Percentiles rank a stretch among this genome's conserved stretches.
Evolutionary conservation across 306 rosid species (phyloP).

Genomic region (Gynostemma pentaphyllum): DNA sequence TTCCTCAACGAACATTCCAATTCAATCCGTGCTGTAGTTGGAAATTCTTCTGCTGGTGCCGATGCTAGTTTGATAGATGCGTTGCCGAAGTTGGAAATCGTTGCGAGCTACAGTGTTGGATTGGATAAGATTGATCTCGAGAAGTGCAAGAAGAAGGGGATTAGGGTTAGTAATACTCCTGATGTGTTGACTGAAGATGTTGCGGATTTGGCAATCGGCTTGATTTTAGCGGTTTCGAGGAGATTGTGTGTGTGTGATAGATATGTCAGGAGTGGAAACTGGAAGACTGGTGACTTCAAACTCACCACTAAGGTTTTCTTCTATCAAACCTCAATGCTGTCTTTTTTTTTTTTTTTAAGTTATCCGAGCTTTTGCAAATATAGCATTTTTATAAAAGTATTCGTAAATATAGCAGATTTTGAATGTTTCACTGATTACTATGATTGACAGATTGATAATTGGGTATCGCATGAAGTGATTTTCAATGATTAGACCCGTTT

Average conservation of each 20-base stretch:
- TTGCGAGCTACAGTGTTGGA: slow-evolving; percentile 64
- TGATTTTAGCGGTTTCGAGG: slow-evolving; percentile 43
- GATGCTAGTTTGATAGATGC: slow-evolving; percentile 41
- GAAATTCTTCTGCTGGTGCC: slow-evolving; percentile 26
- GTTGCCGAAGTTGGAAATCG: slow-evolving; percentile 61
- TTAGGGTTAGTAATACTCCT: slow-evolving; percentile 65
- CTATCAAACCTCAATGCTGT: background rate
- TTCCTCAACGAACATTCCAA: slow-evolving; percentile 26
- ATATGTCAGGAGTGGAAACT: slow-evolving; percentile 46
- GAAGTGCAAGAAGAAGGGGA: slow-evolving; percentile 49
- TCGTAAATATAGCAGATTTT: no score
- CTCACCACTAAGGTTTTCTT: slow-evolving; percentile 53
- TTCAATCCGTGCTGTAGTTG: slow-evolving; percentile 57
- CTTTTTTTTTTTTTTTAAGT: background rate
- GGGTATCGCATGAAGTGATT: no score
- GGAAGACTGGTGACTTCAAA: slow-evolving; percentile 59
- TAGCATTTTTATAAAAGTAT: no score
- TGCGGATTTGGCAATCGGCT: slow-evolving; percentile 58
- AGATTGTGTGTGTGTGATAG: slow-evolving; percentile 54
- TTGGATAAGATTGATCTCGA: slow-evolving; percentile 53
- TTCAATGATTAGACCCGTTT: no score
- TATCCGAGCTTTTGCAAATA: no score
- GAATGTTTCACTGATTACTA: no score
- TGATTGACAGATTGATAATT: no score
- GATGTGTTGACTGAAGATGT: slow-evolving; percentile 82